These are phyloP conservation scores for Eimeria falciformis DNA, from an alignment of 169 alveolate species.

Conservation along the genomic window DNA sequence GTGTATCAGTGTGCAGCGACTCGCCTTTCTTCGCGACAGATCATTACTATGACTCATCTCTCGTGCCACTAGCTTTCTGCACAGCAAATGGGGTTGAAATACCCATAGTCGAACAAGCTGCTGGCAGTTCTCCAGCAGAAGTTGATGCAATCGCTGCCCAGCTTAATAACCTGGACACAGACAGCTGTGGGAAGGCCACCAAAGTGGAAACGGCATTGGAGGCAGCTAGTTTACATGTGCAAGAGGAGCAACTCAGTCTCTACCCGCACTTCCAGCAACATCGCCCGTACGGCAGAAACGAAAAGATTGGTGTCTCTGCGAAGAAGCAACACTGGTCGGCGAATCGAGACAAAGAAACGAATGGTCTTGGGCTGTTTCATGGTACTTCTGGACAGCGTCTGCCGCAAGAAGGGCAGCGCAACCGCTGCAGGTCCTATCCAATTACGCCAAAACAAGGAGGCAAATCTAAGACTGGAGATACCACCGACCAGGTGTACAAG, in stretches of 20 bases:
- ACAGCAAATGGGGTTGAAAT: constrained; percentile 23
- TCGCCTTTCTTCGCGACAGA: constrained; percentile 27
- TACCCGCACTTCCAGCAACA: not conserved
- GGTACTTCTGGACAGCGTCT: constrained; percentile 1
- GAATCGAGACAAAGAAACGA: constrained; percentile 2
- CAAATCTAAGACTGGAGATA: constrained; percentile 44
- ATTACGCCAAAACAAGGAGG: constrained; percentile 29
- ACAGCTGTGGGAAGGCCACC: constrained; percentile 31
- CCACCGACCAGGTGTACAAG: constrained; percentile 68
- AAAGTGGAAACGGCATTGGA: not conserved
- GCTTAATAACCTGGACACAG: not conserved
- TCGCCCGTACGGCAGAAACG: not conserved
- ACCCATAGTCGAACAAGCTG: not conserved
- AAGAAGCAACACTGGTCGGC: constrained; percentile 20
- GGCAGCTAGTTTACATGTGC: not conserved
- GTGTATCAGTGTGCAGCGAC: constrained; percentile 18
- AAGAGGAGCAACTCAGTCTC: not conserved
- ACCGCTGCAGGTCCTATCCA: constrained; percentile 14
- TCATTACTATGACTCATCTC: constrained; percentile 21
- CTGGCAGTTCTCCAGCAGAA: not conserved
- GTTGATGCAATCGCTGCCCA: constrained; percentile 53
- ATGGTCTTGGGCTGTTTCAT: not conserved
- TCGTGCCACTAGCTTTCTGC: constrained; percentile 49
- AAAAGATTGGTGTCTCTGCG: constrained; percentile 17
- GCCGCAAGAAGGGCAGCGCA: constrained; percentile 42